Evolutionary conservation across 768 basidiomycete species (phyloP).

Genomic region (Lyophyllum decastes): DNA sequence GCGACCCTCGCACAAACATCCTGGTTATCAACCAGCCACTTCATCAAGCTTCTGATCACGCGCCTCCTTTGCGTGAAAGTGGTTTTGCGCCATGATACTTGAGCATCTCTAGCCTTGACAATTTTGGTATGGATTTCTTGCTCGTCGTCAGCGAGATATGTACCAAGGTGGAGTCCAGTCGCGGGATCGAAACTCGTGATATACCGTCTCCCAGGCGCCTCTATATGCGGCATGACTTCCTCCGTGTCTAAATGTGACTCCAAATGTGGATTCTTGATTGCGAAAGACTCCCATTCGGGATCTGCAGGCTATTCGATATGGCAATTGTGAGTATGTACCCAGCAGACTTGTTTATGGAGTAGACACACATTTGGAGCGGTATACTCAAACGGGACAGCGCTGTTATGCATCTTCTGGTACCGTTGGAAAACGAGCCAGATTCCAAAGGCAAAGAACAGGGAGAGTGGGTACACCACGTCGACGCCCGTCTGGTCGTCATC

Average conservation of each 20-base stretch:
- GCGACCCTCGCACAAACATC: conserved; percentile 84
- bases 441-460: conserved; percentile 72
- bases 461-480: conserved; percentile 67
- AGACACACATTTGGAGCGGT: conserved; percentile 58
- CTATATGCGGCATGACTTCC: conserved; percentile 52
- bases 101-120: conserved; percentile 59
- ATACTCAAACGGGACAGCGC: conserved; percentile 67
- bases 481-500: conserved; percentile 51
- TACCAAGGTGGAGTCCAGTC: conserved; percentile 79
- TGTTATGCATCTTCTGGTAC: conserved; percentile 73
- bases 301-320: conserved; percentile 48
- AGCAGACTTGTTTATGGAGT: not conserved
- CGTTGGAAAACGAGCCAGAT: conserved; percentile 80
- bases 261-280: conserved; percentile 60
- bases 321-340: not conserved
- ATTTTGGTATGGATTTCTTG: conserved; percentile 79
- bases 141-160: conserved; percentile 72
- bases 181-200: conserved; percentile 94
- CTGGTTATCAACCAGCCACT: conserved; percentile 93
- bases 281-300: conserved; percentile 55
- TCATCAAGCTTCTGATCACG: conserved; percentile 83
- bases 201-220: conserved; percentile 54
- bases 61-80: conserved; percentile 79
- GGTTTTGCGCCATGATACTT: conserved; percentile 71
- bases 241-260: conserved; percentile 62